Evolutionary conservation across 2,329 filamentous ascomycete species (phyloP).

Genomic region (Aspergillus unguis): DNA sequence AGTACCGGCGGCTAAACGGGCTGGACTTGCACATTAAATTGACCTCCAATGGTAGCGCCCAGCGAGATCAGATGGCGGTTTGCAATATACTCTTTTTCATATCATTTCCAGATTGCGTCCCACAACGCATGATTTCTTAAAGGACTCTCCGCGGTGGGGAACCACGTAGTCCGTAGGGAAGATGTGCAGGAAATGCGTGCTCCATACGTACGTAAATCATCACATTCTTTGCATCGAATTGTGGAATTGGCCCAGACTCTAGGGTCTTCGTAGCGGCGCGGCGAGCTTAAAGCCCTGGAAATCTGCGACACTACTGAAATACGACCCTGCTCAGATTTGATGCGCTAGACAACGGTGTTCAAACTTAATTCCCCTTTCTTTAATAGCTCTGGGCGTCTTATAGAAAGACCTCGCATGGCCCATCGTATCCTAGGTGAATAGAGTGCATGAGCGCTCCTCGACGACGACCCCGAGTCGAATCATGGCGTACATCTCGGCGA

Average conservation of each 20-base stretch:
- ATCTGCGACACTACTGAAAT: no score
- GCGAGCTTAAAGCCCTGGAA: no score
- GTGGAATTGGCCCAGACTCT: no score
- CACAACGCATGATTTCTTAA: no score
- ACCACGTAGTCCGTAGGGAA: no score
- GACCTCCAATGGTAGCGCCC: background rate
- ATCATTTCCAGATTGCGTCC: background rate
- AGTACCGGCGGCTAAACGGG: background rate
- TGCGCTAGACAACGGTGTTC: no score
- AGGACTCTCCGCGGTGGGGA: no score
- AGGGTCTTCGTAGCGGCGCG: no score
- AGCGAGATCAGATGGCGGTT: background rate
- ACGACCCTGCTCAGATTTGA: no score
- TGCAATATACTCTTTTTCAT: background rate
- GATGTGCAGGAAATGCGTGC: no score
- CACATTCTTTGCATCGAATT: no score
- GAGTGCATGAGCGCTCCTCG: background rate
- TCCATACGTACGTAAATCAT: no score
- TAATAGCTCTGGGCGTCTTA: background rate
- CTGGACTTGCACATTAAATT: background rate
- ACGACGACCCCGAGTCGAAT: background rate
- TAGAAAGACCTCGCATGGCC: background rate
- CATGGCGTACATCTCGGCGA: constrained; percentile 10
- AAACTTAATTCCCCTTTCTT: background rate
- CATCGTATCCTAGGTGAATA: background rate